Evolutionary conservation across 1,139 yeast genomes (phyloP), one percentile per base, ranked within the genome.

Genomic region (Candida mesenterica): DNA sequence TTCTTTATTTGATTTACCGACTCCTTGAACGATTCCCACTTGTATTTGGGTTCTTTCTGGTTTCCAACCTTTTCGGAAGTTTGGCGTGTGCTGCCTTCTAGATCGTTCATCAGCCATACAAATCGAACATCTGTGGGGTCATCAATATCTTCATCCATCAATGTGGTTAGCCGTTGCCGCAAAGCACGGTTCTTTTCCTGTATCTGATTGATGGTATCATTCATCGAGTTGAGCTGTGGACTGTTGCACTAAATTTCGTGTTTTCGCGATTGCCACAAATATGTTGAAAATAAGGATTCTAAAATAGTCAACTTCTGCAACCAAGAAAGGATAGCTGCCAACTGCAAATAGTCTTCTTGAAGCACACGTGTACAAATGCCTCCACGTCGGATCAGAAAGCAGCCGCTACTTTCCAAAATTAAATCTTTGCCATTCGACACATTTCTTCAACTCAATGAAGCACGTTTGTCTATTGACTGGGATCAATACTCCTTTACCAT

Each of bases 391-490:
- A 24, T 43, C 12, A 37, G 45, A 15, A 49, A 41, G 17, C 51
- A 45, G 42, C 62, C 76, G 23, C 43, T 73, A 16, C 38, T 62
- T 32, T 63, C 75, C 18, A 59, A 61, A 41, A 41, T 77, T 20
- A 60, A 60, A 40, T 58, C 75, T n/a, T 71, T 72, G 34, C 88
- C 88, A 0, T 66, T 77, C 40, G 90, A 82, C 49, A 45, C 73
- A 24, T 65, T 70, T 35, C 61, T 82, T 4, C 64, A 68, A 32
- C 34, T 76, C 24, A 77, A 78, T 47, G 89, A 82, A 51, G 50
- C 61, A 9, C 46, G 77, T 14, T 68, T 71, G 32, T 61, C 79
- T 4, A 72, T 81, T 4, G 85, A 82, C 40, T 82, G 89, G 89
- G 88, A 82, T 46, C 62, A 68, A 2, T 68, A 75, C 42, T 64